phyloP scores from a whole-genome alignment of 2,329 filamentous ascomycete species.

The Madurella mycetomatis region DNA sequence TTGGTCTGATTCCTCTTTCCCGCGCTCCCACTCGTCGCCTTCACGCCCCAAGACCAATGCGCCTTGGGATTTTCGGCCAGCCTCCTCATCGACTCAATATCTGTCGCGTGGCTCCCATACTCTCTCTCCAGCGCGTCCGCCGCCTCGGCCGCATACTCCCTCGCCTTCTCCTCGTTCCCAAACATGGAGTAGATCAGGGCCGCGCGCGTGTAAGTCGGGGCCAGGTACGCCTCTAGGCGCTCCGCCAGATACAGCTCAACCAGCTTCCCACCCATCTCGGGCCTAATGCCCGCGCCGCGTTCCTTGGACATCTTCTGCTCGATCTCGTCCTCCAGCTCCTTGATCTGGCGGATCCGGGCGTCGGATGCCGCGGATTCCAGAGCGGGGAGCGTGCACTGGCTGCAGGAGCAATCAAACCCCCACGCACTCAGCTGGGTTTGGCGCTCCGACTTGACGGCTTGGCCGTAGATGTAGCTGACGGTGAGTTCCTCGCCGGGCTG shows the following conservation, averaged over 20 bases:
- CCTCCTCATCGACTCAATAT: slow-evolving; percentile 31
- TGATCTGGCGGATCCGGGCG: slow-evolving; percentile 29
- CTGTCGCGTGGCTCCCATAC: slow-evolving; percentile 27
- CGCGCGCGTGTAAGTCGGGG: slow-evolving; percentile 34
- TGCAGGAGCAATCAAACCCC: slow-evolving; percentile 36
- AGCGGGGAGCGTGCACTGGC: slow-evolving; percentile 27
- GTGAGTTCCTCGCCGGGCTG: slow-evolving; percentile 35
- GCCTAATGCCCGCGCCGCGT: slow-evolving; percentile 12
- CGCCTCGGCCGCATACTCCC: slow-evolving; percentile 31
- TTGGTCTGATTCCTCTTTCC: background rate
- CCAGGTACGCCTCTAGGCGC: slow-evolving; percentile 31
- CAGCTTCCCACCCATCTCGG: slow-evolving; percentile 29
- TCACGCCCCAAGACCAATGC: slow-evolving; percentile 34
- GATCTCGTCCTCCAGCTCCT: slow-evolving; percentile 27
- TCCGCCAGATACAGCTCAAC: slow-evolving; percentile 33
- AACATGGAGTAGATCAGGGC: slow-evolving; percentile 38
- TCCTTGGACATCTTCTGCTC: slow-evolving; percentile 18
- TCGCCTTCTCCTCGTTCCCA: slow-evolving; percentile 31
- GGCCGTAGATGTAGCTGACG: slow-evolving; percentile 34
- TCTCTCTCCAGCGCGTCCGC: slow-evolving; percentile 32
- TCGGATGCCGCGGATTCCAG: slow-evolving; percentile 30
- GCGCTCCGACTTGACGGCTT: slow-evolving; percentile 27
- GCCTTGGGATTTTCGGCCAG: slow-evolving; percentile 30
- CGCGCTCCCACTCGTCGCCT: background rate
- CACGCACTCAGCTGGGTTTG: slow-evolving; percentile 30